Evolutionary conservation across 148 eudicot species (phyloP).

Genomic region (Arbutus unedo): DNA sequence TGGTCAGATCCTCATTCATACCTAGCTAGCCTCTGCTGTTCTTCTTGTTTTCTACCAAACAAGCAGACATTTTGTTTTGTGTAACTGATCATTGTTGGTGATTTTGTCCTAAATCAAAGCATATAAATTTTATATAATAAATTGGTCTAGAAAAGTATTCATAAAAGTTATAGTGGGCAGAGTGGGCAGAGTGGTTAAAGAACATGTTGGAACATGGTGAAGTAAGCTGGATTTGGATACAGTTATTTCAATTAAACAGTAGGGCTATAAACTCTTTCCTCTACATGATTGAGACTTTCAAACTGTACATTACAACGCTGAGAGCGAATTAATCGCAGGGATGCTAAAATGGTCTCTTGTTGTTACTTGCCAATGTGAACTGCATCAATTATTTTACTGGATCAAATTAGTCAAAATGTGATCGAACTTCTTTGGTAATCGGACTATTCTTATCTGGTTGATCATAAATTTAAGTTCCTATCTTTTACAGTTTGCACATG

Average conservation of each 20-base stretch:
- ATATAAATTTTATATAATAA: neutral
- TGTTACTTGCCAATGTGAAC: neutral
- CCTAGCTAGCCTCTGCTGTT: neutral
- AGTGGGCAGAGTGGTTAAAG: neutral
- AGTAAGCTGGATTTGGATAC: conserved; percentile 1
- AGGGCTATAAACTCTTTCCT: neutral
- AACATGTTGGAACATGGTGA: neutral
- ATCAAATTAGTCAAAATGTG: neutral
- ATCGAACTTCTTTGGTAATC: neutral
- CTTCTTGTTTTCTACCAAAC: neutral
- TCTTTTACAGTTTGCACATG: conserved; percentile 51
- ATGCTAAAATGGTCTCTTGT: neutral
- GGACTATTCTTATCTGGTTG: neutral
- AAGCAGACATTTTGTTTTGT: neutral
- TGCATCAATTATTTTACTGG: neutral
- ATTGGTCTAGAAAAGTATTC: neutral
- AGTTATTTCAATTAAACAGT: neutral
- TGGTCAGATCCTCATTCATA: neutral
- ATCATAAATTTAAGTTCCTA: neutral
- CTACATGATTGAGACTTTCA: neutral
- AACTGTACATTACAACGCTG: neutral
- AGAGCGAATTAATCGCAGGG: neutral
- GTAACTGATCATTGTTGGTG: neutral
- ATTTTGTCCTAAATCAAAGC: neutral
- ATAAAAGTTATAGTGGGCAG: neutral